phyloP scores from a whole-genome alignment of 768 basidiomycete species.

The Sistotremastrum niveocremeum region DNA sequence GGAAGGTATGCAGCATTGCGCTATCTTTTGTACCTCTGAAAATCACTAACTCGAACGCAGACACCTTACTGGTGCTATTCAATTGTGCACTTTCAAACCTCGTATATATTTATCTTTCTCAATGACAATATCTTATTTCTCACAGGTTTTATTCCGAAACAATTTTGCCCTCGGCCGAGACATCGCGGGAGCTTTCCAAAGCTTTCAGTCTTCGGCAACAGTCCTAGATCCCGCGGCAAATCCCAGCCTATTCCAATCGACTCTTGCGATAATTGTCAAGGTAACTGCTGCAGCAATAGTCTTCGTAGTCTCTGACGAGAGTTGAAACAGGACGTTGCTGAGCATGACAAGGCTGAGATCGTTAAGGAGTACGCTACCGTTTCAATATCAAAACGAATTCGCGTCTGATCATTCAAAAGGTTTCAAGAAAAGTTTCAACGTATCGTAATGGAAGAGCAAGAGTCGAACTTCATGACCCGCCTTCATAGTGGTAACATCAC shows the following conservation, averaged over 20 bases:
- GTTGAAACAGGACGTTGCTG: conserved; percentile 42
- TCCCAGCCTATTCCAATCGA: conserved; percentile 44
- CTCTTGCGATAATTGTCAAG: conserved; percentile 51
- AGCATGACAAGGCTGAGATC: conserved; percentile 46
- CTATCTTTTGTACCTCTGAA: conserved; percentile 23
- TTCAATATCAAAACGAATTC: not conserved
- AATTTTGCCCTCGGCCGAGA: conserved; percentile 51
- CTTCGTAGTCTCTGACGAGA: not conserved
- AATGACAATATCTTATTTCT: not conserved
- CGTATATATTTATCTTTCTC: conserved; percentile 17
- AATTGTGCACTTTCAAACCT: conserved; percentile 54
- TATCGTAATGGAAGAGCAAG: conserved; percentile 51
- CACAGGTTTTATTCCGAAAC: conserved; percentile 48
- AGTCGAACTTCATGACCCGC: conserved; percentile 46
- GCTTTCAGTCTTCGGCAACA: conserved; percentile 44
- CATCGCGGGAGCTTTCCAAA: conserved; percentile 46
- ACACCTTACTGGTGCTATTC: conserved; percentile 48
- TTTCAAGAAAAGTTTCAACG: conserved; percentile 44
- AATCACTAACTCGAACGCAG: conserved; percentile 28
- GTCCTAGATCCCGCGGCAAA: conserved; percentile 46
- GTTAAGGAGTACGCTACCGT: conserved; percentile 33
- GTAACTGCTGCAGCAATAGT: conserved; percentile 12
- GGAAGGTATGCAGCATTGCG: conserved; percentile 43
- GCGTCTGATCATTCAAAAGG: conserved; percentile 16
- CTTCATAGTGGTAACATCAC: conserved; percentile 40